Percentiles rank a stretch among this genome's conserved stretches.
Evolutionary conservation across 768 basidiomycete species (phyloP).

Genomic region (Nidularia sp.): DNA sequence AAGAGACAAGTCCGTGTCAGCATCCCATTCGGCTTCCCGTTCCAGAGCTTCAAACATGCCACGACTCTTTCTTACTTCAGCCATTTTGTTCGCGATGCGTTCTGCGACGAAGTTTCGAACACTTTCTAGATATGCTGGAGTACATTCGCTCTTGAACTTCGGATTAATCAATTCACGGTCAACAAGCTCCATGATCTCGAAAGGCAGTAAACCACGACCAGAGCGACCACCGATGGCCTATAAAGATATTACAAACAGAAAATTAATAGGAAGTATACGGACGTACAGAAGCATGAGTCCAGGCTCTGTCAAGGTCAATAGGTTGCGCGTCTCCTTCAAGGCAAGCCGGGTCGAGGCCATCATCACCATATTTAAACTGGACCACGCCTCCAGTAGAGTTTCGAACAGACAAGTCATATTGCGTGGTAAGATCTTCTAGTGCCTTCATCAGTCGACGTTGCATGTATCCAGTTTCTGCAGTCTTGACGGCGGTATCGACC

Average conservation of each 20-base stretch:
- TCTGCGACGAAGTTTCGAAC: slow-evolving; percentile 69
- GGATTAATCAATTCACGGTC: slow-evolving; percentile 54
- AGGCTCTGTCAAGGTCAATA: slow-evolving; percentile 82
- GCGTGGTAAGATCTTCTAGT: slow-evolving; percentile 91
- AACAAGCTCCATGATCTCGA: slow-evolving; percentile 75
- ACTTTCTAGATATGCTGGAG: slow-evolving; percentile 62
- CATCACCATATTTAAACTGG: slow-evolving; percentile 96
- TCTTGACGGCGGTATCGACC: slow-evolving; percentile 99
- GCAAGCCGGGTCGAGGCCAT: slow-evolving; percentile 94
- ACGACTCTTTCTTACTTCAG: slow-evolving; percentile 59
- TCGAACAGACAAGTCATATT: slow-evolving; percentile 94
- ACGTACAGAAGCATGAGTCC: slow-evolving; percentile 75
- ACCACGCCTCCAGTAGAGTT: slow-evolving; percentile 94
- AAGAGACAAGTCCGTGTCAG: slow-evolving; percentile 69
- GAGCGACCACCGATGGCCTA: slow-evolving; percentile 62
- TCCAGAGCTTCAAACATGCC: slow-evolving; percentile 85
- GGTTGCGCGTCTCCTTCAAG: slow-evolving; percentile 95
- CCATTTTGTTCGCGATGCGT: slow-evolving; percentile 63
- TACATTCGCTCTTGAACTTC: slow-evolving; percentile 68
- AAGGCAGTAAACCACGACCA: slow-evolving; percentile 75
- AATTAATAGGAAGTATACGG: neutral
- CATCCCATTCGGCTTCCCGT: slow-evolving; percentile 72
- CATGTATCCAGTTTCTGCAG: slow-evolving; percentile 99
- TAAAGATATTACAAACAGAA: slow-evolving; percentile 6
- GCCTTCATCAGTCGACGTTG: slow-evolving; percentile 99